Conservation (phyloP, 2,329 filamentous ascomycete species). For the Sarocladium kiliense region DNA sequence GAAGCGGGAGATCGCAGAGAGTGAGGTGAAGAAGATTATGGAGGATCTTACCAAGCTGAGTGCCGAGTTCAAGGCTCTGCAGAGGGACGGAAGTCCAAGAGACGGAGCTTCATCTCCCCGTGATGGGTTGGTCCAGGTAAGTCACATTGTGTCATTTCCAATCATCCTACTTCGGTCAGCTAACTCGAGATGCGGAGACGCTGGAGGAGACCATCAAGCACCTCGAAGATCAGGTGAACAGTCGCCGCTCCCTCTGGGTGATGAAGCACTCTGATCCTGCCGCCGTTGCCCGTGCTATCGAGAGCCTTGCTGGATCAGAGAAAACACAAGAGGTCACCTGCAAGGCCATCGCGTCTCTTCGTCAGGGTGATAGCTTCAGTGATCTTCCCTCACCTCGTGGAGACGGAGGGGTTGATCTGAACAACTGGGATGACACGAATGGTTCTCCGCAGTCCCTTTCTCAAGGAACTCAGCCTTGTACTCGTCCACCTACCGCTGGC, state of each 20-base stretch:
- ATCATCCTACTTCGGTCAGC: conserved; percentile 3
- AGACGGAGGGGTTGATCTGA: background rate
- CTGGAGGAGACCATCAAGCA: conserved; percentile 27
- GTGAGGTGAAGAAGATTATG: conserved; percentile 21
- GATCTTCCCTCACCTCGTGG: background rate
- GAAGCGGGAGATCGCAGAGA: conserved; percentile 24
- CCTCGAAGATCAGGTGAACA: conserved; percentile 31
- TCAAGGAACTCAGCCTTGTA: background rate
- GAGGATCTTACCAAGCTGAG: conserved; percentile 21
- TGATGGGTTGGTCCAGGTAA: conserved; percentile 26
- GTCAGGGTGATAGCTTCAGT: conserved; percentile 11
- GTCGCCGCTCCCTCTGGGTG: conserved; percentile 29
- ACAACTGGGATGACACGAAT: background rate
- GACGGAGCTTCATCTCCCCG: conserved; percentile 16
- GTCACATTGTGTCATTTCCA: background rate
- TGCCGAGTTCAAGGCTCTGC: conserved; percentile 23
- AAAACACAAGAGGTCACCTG: conserved; percentile 21
- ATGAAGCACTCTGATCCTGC: conserved; percentile 27
- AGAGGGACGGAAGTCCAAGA: conserved; percentile 18
- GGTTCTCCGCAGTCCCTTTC: background rate
- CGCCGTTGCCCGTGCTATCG: conserved; percentile 25
- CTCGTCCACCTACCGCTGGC: background rate
- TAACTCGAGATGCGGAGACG: conserved; percentile 15
- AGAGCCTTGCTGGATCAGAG: conserved; percentile 24
- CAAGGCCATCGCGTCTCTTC: conserved; percentile 21